A percentile compares a stretch with the other conserved stretches of the same genome.
phyloP scores from a whole-genome alignment of 169 alveolate species.

The Miamiensis avidus region DNA sequence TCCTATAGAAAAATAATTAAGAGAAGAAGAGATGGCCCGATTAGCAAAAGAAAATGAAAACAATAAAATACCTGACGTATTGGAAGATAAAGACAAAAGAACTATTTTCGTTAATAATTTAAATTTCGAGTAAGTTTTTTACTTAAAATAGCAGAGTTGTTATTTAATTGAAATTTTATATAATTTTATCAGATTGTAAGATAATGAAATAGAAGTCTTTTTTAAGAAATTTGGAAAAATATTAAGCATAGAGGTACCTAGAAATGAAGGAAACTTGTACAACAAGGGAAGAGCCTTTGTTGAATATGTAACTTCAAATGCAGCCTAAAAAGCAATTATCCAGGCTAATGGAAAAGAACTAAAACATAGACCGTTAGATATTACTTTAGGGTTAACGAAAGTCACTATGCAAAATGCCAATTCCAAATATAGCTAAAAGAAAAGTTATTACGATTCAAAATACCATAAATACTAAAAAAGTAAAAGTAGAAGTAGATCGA shows the following conservation, averaged over 20 bases:
- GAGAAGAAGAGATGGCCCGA: background rate
- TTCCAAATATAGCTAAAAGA: too few relatives aligned
- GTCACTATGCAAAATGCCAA: background rate
- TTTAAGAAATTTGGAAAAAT: conserved; percentile 17
- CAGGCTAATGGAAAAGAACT: background rate
- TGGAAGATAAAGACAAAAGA: background rate
- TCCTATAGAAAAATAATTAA: background rate
- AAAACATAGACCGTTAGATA: background rate
- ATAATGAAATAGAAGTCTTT: conserved; percentile 7
- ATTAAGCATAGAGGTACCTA: background rate
- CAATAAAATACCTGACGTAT: background rate
- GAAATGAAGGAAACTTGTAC: conserved; percentile 21
- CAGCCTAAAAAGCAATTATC: background rate
- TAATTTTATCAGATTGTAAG: background rate
- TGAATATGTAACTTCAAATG: conserved; percentile 3
- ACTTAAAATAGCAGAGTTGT: too few relatives aligned
- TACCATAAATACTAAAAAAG: background rate
- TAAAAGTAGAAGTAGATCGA: background rate
- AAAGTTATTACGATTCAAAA: background rate
- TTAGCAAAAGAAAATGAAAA: background rate
- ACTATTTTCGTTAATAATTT: background rate
- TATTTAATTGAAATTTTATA: too few relatives aligned
- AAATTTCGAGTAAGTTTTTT: background rate
- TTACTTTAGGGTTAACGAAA: background rate
- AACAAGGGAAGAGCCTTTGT: conserved; percentile 31